Conservation (phyloP, 106 monocot genomes). For the Narthecium ossifragum region DNA sequence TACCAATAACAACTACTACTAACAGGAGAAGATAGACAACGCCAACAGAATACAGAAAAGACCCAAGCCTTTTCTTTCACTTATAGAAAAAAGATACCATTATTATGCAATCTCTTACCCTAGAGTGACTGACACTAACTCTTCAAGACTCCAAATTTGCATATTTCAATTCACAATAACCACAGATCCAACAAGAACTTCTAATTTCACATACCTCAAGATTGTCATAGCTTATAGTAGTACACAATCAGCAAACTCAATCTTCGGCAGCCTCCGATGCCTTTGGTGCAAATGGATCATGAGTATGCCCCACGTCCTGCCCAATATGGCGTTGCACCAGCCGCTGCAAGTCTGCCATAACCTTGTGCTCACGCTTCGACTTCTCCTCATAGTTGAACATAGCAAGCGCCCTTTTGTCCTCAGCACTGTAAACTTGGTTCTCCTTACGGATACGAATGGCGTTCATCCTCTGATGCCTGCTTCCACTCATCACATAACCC, state of each 20-base stretch:
- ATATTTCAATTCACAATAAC: neutral
- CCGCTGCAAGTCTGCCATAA: constrained; percentile 91
- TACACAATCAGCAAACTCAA: constrained; percentile 21
- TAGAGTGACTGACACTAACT: too few species aligned
- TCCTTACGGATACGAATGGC: constrained; percentile 99
- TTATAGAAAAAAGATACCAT: too few species aligned
- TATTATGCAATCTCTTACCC: too few species aligned
- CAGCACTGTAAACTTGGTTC: constrained; percentile 98
- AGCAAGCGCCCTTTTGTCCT: constrained; percentile 91
- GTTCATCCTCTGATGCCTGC: constrained; percentile 99
- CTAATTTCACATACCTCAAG: constrained; percentile 2
- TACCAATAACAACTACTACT: too few species aligned
- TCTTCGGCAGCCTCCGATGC: constrained; percentile 33
- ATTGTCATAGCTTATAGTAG: neutral
- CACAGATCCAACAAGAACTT: too few species aligned
- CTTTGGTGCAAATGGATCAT: constrained; percentile 80
- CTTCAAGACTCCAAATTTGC: too few species aligned
- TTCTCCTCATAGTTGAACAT: constrained; percentile 99
- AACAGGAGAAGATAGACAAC: too few species aligned
- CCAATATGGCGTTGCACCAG: constrained; percentile 94
- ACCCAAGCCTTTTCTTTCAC: too few species aligned
- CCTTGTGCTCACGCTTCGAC: constrained; percentile 89
- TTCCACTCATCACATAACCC: constrained; percentile 99
- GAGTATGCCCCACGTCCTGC: constrained; percentile 59
- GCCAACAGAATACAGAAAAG: too few species aligned